Evolutionary conservation across 331 rosid genomes (phyloP).

Genomic region (Stylosanthes scabra): DNA sequence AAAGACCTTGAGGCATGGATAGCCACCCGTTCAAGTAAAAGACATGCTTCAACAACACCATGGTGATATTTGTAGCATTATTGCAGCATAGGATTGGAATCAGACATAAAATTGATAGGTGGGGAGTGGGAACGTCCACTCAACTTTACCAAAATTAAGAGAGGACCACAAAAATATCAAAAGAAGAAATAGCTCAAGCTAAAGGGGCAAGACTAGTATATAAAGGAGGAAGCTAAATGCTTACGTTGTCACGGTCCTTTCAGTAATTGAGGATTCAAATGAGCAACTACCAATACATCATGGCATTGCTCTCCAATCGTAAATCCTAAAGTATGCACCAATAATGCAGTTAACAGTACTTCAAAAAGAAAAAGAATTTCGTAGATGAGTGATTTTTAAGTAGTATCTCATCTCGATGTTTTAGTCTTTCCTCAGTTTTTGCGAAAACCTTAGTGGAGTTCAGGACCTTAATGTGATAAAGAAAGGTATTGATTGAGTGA

Average conservation of each 20-base stretch:
- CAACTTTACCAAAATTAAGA: neutral
- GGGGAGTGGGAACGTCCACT: neutral
- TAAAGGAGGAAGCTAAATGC: neutral
- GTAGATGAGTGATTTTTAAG: slow-evolving; percentile 36
- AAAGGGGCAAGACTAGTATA: neutral
- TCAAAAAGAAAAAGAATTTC: too few species aligned
- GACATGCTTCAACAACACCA: neutral
- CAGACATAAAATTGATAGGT: neutral
- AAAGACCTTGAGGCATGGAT: neutral
- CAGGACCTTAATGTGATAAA: neutral
- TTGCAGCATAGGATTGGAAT: neutral
- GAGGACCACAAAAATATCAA: neutral
- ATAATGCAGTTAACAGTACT: too few species aligned
- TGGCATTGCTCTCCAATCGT: slow-evolving; percentile 1
- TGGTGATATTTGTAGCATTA: slow-evolving; percentile 10
- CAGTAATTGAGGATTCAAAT: neutral
- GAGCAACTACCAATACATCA: neutral
- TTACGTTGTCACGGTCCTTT: neutral
- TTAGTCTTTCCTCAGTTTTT: neutral
- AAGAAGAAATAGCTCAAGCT: neutral
- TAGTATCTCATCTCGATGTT: slow-evolving; percentile 52
- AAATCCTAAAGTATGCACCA: neutral
- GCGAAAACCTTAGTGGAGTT: slow-evolving; percentile 1
- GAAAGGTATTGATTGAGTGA: neutral
- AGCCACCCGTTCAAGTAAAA: neutral